phyloP scores from a whole-genome alignment of 2,329 filamentous ascomycete genomes.

The Cordyceps javanica region DNA sequence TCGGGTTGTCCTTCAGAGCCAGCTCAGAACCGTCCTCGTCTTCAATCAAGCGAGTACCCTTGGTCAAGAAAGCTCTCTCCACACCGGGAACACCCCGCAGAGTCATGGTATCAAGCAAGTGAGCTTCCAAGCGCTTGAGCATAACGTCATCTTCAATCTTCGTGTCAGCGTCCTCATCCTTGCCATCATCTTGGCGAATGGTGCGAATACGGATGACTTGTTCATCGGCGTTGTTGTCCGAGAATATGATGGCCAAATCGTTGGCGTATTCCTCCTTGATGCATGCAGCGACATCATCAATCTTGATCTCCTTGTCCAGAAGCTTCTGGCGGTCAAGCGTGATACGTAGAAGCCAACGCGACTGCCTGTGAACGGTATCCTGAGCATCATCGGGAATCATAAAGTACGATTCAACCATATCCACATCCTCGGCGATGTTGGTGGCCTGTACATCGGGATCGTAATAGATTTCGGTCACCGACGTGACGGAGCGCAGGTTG shows the following conservation, averaged over 20 bases:
- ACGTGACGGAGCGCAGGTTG: constrained; percentile 83
- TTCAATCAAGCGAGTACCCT: constrained; percentile 63
- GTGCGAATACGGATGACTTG: constrained; percentile 91
- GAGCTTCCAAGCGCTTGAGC: constrained; percentile 84
- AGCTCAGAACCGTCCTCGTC: constrained; percentile 66
- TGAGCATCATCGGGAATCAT: constrained; percentile 76
- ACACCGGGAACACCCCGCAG: constrained; percentile 86
- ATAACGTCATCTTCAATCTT: constrained; percentile 80
- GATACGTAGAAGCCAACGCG: constrained; percentile 91
- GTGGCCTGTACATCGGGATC: constrained; percentile 86
- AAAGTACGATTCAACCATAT: constrained; percentile 97
- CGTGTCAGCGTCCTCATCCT: constrained; percentile 60
- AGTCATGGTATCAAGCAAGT: constrained; percentile 84
- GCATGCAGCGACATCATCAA: constrained; percentile 81
- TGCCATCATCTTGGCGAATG: constrained; percentile 61
- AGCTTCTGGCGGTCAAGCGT: constrained; percentile 90
- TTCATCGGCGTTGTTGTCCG: constrained; percentile 94
- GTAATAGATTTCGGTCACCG: constrained; percentile 93
- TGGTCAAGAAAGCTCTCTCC: constrained; percentile 88
- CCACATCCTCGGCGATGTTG: constrained; percentile 77
- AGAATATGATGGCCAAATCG: constrained; percentile 90
- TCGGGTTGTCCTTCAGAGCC: constrained; percentile 64
- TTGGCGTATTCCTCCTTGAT: constrained; percentile 85
- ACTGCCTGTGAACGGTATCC: constrained; percentile 64
- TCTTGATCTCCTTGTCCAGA: constrained; percentile 86